phyloP scores from a whole-genome alignment of 192 early-diverging fungal genomes.

The Pilobolus umbonatus region DNA sequence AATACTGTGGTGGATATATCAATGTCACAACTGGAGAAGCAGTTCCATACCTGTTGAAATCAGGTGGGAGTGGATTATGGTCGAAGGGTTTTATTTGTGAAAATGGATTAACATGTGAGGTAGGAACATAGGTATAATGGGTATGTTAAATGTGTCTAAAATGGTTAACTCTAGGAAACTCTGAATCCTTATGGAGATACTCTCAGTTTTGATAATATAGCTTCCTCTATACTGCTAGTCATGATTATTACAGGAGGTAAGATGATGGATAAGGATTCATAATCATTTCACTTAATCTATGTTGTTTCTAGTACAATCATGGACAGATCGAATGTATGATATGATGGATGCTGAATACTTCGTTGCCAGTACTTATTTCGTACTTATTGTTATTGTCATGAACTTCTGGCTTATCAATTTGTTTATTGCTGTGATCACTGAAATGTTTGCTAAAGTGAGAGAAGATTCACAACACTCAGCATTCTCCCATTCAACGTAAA shows the following conservation, averaged over 20 bases:
- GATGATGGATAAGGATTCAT: neutral
- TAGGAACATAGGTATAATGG: constrained; percentile 5
- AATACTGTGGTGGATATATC: constrained; percentile 38
- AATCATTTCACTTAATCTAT: neutral
- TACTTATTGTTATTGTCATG: constrained; percentile 53
- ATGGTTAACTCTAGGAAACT: constrained; percentile 30
- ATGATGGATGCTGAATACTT: constrained; percentile 55
- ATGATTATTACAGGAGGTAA: constrained; percentile 51
- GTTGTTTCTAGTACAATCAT: constrained; percentile 41
- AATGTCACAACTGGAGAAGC: neutral
- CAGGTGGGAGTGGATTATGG: constrained; percentile 7
- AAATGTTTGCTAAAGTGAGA: constrained; percentile 63
- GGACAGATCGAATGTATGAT: constrained; percentile 57
- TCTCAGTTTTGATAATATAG: constrained; percentile 52
- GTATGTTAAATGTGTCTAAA: neutral
- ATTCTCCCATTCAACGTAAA: constrained; percentile 46
- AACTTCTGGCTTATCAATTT: constrained; percentile 62
- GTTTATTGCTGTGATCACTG: constrained; percentile 61
- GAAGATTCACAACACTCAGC: constrained; percentile 56
- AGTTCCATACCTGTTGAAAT: constrained; percentile 6
- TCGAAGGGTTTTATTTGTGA: constrained; percentile 53
- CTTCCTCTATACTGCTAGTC: constrained; percentile 47
- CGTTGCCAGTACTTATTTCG: constrained; percentile 49
- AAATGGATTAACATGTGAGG: constrained; percentile 39
- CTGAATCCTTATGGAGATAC: constrained; percentile 35